A percentile compares a stretch with the other conserved stretches of the same genome.
These are phyloP conservation scores for Geranium incanum DNA, from an alignment of 441 rosid genomes.

Conservation along the genomic window DNA sequence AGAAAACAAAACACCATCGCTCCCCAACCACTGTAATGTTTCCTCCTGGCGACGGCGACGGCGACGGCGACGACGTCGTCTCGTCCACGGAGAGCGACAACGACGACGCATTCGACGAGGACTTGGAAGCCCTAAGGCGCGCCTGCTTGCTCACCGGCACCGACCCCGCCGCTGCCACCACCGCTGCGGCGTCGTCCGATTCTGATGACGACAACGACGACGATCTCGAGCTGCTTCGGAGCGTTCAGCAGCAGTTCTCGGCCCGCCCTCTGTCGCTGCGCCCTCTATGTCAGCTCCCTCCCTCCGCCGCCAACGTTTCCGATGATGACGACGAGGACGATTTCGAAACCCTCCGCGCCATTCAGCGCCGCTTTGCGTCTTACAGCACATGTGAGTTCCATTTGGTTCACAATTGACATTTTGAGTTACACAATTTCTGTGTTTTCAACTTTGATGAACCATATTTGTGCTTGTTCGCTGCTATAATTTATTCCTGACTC, in stretches of 20 bases:
- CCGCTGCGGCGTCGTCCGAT: slow-evolving; percentile 21
- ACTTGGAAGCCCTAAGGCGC: too few relatives aligned
- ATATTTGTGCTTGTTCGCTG: not conserved
- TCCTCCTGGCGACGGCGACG: too few relatives aligned
- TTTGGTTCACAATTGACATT: not conserved
- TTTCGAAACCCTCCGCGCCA: slow-evolving; percentile 60
- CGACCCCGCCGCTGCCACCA: not conserved
- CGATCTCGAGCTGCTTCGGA: slow-evolving; percentile 51
- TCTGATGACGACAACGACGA: slow-evolving; percentile 34
- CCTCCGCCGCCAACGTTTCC: slow-evolving; percentile 14
- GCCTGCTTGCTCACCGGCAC: too few relatives aligned
- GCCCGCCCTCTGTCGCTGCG: slow-evolving; percentile 15
- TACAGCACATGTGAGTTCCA: slow-evolving; percentile 27
- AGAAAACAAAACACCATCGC: too few relatives aligned
- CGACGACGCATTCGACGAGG: too few relatives aligned
- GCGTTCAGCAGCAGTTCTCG: slow-evolving; percentile 42
- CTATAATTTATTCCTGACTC: not conserved
- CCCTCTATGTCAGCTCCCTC: slow-evolving; percentile 24
- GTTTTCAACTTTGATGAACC: not conserved
- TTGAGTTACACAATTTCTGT: not conserved
- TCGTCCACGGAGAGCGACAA: too few relatives aligned
- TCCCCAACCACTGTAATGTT: too few relatives aligned
- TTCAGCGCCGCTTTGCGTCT: slow-evolving; percentile 59
- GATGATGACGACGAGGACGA: slow-evolving; percentile 59
- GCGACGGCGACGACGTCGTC: too few relatives aligned